Conservation (phyloP, 345 rosid species). For the Aquilaria sinensis region DNA sequence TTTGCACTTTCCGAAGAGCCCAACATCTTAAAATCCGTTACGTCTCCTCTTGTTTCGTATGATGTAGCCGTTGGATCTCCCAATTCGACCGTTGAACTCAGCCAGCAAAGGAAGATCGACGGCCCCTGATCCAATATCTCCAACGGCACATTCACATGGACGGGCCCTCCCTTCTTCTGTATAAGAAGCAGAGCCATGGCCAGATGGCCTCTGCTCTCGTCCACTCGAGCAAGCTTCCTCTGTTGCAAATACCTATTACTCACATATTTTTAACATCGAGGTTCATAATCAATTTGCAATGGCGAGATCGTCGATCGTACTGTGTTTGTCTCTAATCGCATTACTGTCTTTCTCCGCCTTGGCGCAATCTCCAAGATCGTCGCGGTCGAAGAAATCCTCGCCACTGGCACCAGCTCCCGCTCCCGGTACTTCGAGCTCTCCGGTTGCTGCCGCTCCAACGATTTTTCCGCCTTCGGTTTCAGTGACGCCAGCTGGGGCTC, state of each 20-base stretch:
- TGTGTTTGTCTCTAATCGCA: constrained; percentile 11
- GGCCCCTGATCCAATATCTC: no score
- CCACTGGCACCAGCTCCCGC: constrained; percentile 21
- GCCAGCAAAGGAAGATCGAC: no score
- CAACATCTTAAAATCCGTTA: no score
- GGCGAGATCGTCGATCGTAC: constrained; percentile 13
- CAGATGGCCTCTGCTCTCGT: no score
- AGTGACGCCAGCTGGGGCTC: constrained; percentile 26
- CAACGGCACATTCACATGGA: background rate
- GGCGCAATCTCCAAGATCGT: constrained; percentile 25
- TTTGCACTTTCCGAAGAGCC: background rate
- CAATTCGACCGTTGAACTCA: no score
- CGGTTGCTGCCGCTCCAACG: constrained; percentile 15
- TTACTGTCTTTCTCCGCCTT: constrained; percentile 13
- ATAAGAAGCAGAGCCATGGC: no score
- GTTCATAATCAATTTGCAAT: background rate
- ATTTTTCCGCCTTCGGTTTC: constrained; percentile 15
- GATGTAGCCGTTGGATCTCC: no score
- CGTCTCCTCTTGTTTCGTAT: no score
- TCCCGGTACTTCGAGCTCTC: constrained; percentile 16
- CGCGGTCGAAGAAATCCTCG: constrained; percentile 5
- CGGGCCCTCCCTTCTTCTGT: background rate
- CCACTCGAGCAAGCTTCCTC: no score
- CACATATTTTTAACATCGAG: background rate
- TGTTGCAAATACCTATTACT: constrained; percentile 15